Conservation (phyloP, 1,284 basidiomycete genomes). For the Rhodofomes roseus region DNA sequence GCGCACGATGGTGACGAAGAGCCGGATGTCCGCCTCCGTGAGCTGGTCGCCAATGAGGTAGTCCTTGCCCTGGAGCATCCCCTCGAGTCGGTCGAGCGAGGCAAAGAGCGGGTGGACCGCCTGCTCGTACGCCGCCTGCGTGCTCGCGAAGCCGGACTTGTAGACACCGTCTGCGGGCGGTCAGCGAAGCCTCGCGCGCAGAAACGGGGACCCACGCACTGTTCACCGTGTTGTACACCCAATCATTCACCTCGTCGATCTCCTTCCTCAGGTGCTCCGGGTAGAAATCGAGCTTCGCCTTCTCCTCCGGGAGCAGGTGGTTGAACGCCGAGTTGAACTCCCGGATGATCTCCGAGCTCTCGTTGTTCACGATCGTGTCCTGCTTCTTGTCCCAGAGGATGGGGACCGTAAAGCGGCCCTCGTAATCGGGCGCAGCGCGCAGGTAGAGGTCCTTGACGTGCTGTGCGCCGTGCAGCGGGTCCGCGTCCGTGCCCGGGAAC, state of each 20-base stretch:
- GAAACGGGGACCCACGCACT: slow-evolving; percentile 42
- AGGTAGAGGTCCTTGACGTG: slow-evolving; percentile 88
- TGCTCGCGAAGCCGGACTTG: slow-evolving; percentile 85
- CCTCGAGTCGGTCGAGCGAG: slow-evolving; percentile 80
- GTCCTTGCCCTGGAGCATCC: slow-evolving; percentile 71
- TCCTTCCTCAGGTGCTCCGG: slow-evolving; percentile 35
- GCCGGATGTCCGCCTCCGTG: slow-evolving; percentile 90
- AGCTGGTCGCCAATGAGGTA: slow-evolving; percentile 81
- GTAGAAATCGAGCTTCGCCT: slow-evolving; percentile 39
- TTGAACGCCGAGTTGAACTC: slow-evolving; percentile 89
- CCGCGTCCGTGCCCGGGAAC: slow-evolving; percentile 69
- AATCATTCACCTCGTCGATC: slow-evolving; percentile 87
- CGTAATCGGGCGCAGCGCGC: slow-evolving; percentile 68
- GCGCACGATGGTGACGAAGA: slow-evolving; percentile 86
- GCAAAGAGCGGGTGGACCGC: slow-evolving; percentile 74
- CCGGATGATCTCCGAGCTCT: slow-evolving; percentile 91
- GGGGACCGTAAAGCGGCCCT: slow-evolving; percentile 86
- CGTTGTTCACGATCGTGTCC: slow-evolving; percentile 92
- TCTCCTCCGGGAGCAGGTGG: slow-evolving; percentile 59
- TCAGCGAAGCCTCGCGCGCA: not conserved
- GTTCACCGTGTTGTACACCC: slow-evolving; percentile 84
- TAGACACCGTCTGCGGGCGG: slow-evolving; percentile 73
- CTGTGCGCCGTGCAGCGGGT: slow-evolving; percentile 65
- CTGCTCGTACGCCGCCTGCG: slow-evolving; percentile 78
- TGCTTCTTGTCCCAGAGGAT: slow-evolving; percentile 92